Evolutionary conservation across 2,329 filamentous ascomycete species (phyloP).

Genomic region (Arachnomyces sp.): DNA sequence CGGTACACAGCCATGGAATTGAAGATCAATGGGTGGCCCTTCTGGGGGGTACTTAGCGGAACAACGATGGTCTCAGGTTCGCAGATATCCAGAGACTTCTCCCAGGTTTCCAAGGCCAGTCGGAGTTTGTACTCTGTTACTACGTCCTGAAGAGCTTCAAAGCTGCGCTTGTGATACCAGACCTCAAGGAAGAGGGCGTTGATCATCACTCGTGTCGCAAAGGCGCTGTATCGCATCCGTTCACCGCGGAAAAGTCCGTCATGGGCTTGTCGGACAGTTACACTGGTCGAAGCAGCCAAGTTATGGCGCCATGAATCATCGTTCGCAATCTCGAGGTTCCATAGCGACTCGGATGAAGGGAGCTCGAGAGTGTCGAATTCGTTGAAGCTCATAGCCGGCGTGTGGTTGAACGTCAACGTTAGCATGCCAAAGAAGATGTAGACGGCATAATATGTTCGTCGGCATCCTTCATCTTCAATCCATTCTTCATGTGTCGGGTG

Average conservation of each 20-base stretch:
- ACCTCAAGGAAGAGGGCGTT: conserved; percentile 97
- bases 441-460: conserved; percentile 94
- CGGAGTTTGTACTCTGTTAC: conserved; percentile 97
- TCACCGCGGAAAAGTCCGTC: conserved; percentile 94
- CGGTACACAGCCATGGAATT: conserved; percentile 97
- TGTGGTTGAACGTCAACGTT: conserved; percentile 95
- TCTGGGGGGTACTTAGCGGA: conserved; percentile 86
- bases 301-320: conserved; percentile 79
- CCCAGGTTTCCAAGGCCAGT: conserved; percentile 95
- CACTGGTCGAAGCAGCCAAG: conserved; percentile 60
- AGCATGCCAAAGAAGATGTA: conserved; percentile 98
- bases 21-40: conserved; percentile 92
- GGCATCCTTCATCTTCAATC: conserved; percentile 94
- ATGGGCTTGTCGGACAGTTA: conserved; percentile 89
- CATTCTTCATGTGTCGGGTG: conserved; percentile 78
- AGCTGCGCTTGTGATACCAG: conserved; percentile 97
- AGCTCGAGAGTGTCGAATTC: conserved; percentile 91
- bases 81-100: conserved; percentile 87
- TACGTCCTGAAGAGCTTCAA: conserved; percentile 93
- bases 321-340: conserved; percentile 76
- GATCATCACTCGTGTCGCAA: conserved; percentile 96
- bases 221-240: conserved; percentile 83
- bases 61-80: conserved; percentile 85
- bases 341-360: conserved; percentile 86
- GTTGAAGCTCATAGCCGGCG: conserved; percentile 94